Percentiles rank a stretch among this genome's conserved stretches.
Conservation (phyloP, 257 asterid species). For the Forsythia suspensa region DNA sequence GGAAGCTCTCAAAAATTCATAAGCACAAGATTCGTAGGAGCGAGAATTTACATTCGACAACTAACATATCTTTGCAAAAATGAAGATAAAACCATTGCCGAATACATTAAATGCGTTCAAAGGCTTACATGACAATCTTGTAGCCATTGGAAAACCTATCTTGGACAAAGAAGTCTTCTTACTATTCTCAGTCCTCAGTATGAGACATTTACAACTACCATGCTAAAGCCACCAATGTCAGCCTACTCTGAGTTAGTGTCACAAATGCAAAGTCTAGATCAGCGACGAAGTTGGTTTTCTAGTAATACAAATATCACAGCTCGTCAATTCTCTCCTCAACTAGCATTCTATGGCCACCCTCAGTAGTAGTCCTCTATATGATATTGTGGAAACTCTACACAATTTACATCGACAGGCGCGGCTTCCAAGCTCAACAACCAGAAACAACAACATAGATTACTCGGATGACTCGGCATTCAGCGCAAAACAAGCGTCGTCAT, state of each 20-base stretch:
- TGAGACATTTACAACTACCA: constrained; percentile 4
- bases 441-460: too few relatives aligned
- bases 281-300: neutral
- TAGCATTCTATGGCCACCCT: neutral
- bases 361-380: too few relatives aligned
- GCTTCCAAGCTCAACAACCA: neutral
- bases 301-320: neutral
- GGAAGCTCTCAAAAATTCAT: constrained; percentile 7
- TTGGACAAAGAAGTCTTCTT: constrained; percentile 6
- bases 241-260: neutral
- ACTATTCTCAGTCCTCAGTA: constrained; percentile 6
- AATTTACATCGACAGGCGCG: neutral
- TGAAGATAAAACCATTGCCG: neutral
- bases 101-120: constrained; percentile 8
- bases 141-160: constrained; percentile 1
- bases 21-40: constrained; percentile 15
- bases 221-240: constrained; percentile 12
- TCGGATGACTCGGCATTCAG: too few relatives aligned
- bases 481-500: neutral
- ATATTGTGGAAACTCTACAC: neutral
- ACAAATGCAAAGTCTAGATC: constrained; percentile 6
- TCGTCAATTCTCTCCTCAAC: neutral
- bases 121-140: constrained; percentile 2
- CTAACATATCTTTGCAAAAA: neutral
- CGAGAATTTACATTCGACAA: constrained; percentile 1